Conservation (phyloP, 495 filamentous ascomycete genomes). For the Friedmanniomyces simplex region DNA sequence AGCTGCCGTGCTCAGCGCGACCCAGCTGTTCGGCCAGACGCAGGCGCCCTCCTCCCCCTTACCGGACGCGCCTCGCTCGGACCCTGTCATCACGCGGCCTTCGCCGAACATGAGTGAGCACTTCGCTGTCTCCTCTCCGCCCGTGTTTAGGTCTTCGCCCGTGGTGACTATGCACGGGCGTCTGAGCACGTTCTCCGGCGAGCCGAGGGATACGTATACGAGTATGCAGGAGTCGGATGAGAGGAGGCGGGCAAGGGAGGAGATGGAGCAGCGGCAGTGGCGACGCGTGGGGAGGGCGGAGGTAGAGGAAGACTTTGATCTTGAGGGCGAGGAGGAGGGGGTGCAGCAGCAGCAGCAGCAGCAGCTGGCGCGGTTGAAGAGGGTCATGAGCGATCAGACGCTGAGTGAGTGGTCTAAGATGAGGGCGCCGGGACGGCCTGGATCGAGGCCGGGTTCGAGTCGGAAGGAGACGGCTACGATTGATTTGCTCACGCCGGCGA, state of each 20-base stretch:
- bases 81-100: slow-evolving; percentile 32
- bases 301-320: slow-evolving; percentile 3
- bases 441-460: slow-evolving; percentile 8
- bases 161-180: slow-evolving; percentile 17
- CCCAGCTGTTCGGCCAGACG: slow-evolving; percentile 34
- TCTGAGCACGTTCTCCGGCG: slow-evolving; percentile 16
- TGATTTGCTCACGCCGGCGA: slow-evolving; percentile 15
- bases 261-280: slow-evolving; percentile 1
- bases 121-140: slow-evolving; percentile 26
- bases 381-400: slow-evolving; percentile 13
- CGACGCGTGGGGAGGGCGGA: not conserved
- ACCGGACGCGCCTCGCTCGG: slow-evolving; percentile 25
- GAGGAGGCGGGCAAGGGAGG: slow-evolving; percentile 13
- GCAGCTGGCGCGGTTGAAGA: slow-evolving; percentile 2
- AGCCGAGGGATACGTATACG: slow-evolving; percentile 30
- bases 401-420: not conserved
- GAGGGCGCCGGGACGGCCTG: slow-evolving; percentile 2
- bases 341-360: not conserved
- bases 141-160: slow-evolving; percentile 25
- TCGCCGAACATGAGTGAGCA: slow-evolving; percentile 30
- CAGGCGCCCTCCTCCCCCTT: slow-evolving; percentile 33
- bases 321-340: not conserved
- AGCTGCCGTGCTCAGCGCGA: slow-evolving; percentile 26
- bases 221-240: slow-evolving; percentile 33
- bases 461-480: slow-evolving; percentile 10